phyloP scores from a whole-genome alignment of 1,284 basidiomycete genomes.

The Microbotryum saponariae region DNA sequence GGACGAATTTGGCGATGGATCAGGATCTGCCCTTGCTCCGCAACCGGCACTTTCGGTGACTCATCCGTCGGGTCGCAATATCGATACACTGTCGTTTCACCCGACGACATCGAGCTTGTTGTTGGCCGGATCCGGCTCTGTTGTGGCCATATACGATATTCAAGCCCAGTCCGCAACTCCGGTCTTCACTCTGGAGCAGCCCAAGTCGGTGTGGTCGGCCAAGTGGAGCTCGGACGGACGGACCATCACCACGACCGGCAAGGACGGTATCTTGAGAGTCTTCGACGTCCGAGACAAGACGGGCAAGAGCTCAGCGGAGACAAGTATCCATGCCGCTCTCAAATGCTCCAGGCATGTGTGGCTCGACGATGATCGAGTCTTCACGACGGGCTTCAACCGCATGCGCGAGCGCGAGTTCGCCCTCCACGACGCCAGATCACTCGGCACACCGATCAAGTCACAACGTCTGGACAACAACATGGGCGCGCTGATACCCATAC shows the following conservation, averaged over 20 bases:
- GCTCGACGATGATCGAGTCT: constrained; percentile 40
- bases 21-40: background rate
- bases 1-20: too few species aligned
- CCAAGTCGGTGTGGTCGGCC: constrained; percentile 40
- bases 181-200: constrained; percentile 31
- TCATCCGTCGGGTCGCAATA: constrained; percentile 17
- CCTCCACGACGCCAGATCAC: constrained; percentile 30
- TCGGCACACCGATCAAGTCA: constrained; percentile 31
- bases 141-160: constrained; percentile 41
- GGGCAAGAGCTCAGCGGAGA: background rate
- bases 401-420: constrained; percentile 33
- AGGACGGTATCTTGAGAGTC: constrained; percentile 39
- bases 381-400: constrained; percentile 44
- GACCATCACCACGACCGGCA: constrained; percentile 38
- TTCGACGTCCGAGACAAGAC: constrained; percentile 39
- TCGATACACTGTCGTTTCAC: constrained; percentile 41
- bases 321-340: constrained; percentile 19
- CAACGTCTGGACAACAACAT: constrained; percentile 43
- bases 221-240: constrained; percentile 42
- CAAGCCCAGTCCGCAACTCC: constrained; percentile 15
- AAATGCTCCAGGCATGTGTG: constrained; percentile 38
- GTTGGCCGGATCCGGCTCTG: constrained; percentile 31
- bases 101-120: constrained; percentile 42
- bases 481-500: constrained; percentile 40
- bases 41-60: constrained; percentile 1